Evolutionary conservation across 2,329 filamentous ascomycete species (phyloP), one percentile per base, ranked within the genome.

Genomic region (Bipolaris victoriae): DNA sequence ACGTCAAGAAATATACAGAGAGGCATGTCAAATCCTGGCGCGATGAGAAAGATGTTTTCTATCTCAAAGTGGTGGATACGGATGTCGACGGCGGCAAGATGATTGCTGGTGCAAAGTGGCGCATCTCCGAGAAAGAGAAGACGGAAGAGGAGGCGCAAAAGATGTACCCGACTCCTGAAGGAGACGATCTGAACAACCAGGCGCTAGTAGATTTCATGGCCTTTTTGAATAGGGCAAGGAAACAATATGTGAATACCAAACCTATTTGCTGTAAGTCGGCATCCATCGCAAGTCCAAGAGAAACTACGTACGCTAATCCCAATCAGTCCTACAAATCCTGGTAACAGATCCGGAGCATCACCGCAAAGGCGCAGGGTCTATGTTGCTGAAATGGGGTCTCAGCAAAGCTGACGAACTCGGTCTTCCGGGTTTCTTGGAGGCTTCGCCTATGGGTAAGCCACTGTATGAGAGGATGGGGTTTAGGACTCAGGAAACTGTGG

Each of bases 351-450:
- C 78, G 5, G 68, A 68, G 2, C 74, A 80, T 52, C 76, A 79
- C 35, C 66, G 79, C 5, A 72, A 72, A 48, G 80, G 80, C 1
- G 77, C 79, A 24, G 80, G 79, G 0, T 64, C 66, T 1, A 62
- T 77, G 67, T 64, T 78, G 7, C 47, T 82, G 49, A 58, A 74
- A 22, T 77, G 75, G 74, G 80, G 79, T 0, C 59, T 74, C 5
- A 63, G 72, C 24, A 62, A 74, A 58, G 79, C 79, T 20, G 79
- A 82, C 59, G 62, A 68, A 41, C 62, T 73, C 15, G 69, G 75
- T 1, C 47, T 82, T 18, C 74, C 74, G n/a, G 64, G 66, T 2
- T 82, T 77, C 60, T 60, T 82, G 7, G 80, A 82, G 55, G 70
- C 77, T 3, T 76, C 75, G 9, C 67, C 71, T 9, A 70, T 71